A percentile compares a stretch with the other conserved stretches of the same genome.
Conservation (phyloP, 2,329 filamentous ascomycete genomes). For the Hypoxylon sp. region DNA sequence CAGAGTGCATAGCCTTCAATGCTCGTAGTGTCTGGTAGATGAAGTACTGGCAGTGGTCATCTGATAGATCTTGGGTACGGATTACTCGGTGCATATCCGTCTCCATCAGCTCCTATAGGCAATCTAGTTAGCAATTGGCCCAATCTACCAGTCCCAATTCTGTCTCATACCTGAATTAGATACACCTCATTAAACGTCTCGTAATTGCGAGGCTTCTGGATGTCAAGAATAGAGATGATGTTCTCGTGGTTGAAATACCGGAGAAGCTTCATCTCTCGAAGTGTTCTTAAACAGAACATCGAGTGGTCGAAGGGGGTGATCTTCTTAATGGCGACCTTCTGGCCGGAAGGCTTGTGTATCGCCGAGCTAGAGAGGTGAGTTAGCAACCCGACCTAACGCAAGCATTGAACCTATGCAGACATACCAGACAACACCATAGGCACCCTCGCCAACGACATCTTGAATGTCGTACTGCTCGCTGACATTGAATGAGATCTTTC, state of each 20-base stretch:
- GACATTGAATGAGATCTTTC: conserved; percentile 99
- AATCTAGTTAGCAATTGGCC: conserved; percentile 39
- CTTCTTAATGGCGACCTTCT: conserved; percentile 99
- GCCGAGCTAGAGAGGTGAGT: conserved; percentile 76
- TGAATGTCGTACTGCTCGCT: conserved; percentile 99
- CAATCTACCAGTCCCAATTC: conserved; percentile 28
- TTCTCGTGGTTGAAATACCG: conserved; percentile 99
- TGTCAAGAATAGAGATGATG: conserved; percentile 99
- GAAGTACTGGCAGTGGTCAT: conserved; percentile 99
- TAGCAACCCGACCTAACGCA: conserved; percentile 22
- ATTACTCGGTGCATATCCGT: conserved; percentile 99
- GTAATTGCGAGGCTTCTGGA: conserved; percentile 97
- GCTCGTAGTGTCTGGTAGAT: conserved; percentile 99
- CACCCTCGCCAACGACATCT: conserved; percentile 98
- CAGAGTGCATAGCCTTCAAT: conserved; percentile 99
- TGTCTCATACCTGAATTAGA: conserved; percentile 85
- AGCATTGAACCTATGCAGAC: conserved; percentile 54
- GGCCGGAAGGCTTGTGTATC: conserved; percentile 96
- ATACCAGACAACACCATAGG: conserved; percentile 98
- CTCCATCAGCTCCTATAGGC: conserved; percentile 91
- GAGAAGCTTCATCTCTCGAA: conserved; percentile 99
- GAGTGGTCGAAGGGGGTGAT: conserved; percentile 99
- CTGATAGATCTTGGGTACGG: conserved; percentile 96
- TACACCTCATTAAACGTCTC: conserved; percentile 98
- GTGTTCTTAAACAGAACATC: conserved; percentile 96